Evolutionary conservation across 2,329 filamentous ascomycete species (phyloP).

Genomic region (Fusarium virguliforme): DNA sequence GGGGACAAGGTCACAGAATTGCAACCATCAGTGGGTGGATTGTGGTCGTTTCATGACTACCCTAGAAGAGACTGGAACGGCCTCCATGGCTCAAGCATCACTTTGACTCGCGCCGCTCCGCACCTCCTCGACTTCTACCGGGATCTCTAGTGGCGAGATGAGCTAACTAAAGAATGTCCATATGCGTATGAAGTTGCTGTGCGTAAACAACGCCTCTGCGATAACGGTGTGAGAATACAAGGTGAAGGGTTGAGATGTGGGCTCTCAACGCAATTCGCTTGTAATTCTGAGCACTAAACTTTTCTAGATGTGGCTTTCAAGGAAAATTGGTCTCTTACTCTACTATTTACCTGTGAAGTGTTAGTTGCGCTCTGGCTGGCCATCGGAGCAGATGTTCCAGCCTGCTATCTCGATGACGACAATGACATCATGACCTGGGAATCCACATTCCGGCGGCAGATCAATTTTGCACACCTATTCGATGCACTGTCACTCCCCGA

Average conservation of each 20-base stretch:
- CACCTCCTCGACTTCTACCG: too few relatives aligned
- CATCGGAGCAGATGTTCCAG: not conserved
- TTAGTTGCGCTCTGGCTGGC: not conserved
- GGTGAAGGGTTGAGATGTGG: too few relatives aligned
- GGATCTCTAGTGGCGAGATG: too few relatives aligned
- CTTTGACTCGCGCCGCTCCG: too few relatives aligned
- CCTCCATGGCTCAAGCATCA: too few relatives aligned
- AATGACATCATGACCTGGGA: conserved; percentile 33
- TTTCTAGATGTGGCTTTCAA: not conserved
- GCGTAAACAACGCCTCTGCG: too few relatives aligned
- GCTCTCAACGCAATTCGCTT: not conserved
- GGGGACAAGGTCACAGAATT: not conserved
- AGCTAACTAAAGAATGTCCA: too few relatives aligned
- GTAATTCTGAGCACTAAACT: too few relatives aligned
- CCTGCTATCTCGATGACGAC: conserved; percentile 35
- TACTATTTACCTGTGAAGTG: not conserved
- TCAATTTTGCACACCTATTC: not conserved
- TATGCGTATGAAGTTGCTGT: too few relatives aligned
- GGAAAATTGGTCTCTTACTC: not conserved
- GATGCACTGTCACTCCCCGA: not conserved
- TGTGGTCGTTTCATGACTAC: not conserved
- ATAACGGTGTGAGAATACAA: too few relatives aligned
- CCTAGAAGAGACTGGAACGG: not conserved
- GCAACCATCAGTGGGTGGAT: not conserved
- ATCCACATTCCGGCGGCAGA: not conserved